Evolutionary conservation across 106 monocot genomes (phyloP).

Genomic region (Posidonia australis): DNA sequence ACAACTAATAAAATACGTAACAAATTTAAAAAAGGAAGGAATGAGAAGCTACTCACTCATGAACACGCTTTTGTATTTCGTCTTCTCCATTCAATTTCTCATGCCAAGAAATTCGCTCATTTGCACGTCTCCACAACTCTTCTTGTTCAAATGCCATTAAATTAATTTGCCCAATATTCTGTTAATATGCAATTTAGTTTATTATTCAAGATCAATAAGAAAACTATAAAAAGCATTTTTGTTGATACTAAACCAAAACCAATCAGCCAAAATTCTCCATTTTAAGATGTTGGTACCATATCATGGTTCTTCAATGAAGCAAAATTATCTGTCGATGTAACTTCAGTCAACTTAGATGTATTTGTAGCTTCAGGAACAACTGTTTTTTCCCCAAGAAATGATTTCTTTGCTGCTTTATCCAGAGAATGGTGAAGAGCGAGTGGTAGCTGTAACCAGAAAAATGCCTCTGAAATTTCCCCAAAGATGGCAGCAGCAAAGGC

Average conservation of each 20-base stretch:
- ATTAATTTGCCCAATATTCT: constrained; percentile 65
- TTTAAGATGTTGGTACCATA: constrained; percentile 15
- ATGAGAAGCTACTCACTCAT: constrained; percentile 53
- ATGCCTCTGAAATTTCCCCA: constrained; percentile 83
- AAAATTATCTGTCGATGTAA: constrained; percentile 38
- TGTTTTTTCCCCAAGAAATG: constrained; percentile 11
- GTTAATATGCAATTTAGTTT: constrained; percentile 1
- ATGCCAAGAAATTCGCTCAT: constrained; percentile 93
- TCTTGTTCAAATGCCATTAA: constrained; percentile 77
- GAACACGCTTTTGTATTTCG: constrained; percentile 93
- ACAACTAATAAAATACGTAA: no score
- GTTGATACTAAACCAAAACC: background rate
- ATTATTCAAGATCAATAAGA: background rate
- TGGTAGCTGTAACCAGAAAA: constrained; percentile 95
- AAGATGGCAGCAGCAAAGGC: constrained; percentile 95
- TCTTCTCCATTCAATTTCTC: constrained; percentile 88
- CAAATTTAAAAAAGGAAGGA: background rate
- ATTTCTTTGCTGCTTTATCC: constrained; percentile 46
- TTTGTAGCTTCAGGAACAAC: constrained; percentile 30
- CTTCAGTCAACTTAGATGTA: constrained; percentile 29
- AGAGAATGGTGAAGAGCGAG: constrained; percentile 65
- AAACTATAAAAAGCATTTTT: background rate
- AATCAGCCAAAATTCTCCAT: background rate
- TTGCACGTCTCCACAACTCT: constrained; percentile 71
- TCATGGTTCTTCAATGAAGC: constrained; percentile 18